A percentile compares a stretch with the other conserved stretches of the same genome.
phyloP scores from a whole-genome alignment of 2,329 filamentous ascomycete genomes.

The Botryotinia narcissicola region DNA sequence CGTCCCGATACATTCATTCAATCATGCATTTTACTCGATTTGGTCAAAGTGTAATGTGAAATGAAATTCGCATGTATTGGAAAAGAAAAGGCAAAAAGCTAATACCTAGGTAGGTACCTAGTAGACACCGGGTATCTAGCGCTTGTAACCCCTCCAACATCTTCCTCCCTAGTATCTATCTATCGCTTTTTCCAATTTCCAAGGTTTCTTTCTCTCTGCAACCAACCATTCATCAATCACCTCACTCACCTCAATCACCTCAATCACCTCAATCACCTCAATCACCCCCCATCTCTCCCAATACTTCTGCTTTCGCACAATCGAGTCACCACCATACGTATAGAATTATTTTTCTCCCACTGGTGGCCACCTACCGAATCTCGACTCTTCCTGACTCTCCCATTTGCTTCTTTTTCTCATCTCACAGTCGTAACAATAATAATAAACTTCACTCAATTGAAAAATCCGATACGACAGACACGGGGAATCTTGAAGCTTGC shows the following conservation, averaged over 20 bases:
- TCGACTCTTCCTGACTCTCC: background rate
- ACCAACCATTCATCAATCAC: background rate
- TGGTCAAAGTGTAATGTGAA: background rate
- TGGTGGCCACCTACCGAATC: no score
- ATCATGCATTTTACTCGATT: background rate
- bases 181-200: background rate
- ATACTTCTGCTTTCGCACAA: background rate
- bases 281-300: no score
- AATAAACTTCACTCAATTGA: background rate
- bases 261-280: no score
- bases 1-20: background rate
- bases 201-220: slow-evolving; percentile 1
- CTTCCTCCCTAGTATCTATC: no score
- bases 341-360: no score
- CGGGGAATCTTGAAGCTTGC: background rate
- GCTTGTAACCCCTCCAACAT: slow-evolving; percentile 7
- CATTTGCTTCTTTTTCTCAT: background rate
- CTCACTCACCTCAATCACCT: no score
- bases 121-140: background rate
- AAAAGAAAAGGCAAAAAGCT: no score
- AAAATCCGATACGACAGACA: background rate
- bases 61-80: background rate
- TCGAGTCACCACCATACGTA: background rate
- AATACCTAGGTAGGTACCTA: no score
- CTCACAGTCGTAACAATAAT: background rate